Evolutionary conservation across 108 stramenopile species (phyloP), one percentile per base, ranked within the genome.

Genomic region (Fragilaria crotonensis): DNA sequence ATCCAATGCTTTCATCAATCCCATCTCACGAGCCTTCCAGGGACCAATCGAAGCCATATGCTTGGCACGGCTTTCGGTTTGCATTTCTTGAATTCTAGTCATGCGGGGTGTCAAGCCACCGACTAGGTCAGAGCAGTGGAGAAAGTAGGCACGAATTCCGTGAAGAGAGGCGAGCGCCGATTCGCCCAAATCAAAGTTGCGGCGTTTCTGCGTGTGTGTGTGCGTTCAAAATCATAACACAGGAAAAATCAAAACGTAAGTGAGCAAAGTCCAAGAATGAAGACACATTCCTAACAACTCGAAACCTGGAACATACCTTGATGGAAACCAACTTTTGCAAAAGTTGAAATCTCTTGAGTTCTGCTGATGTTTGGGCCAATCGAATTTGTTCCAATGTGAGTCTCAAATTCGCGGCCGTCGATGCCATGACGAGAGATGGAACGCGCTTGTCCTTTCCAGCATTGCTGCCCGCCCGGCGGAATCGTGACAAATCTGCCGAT

Each of bases 181-280:
- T 61, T 93, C 91, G n/a, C 87, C 84, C 45, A 93, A 60, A 73
- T 87, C 91, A 72, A 93, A 89, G 59, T 87, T 89, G n/a, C 86
- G 68, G 3, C 91, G 73, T 41, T 84, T 84, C 72, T 74, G 3
- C 17, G 21, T 25, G 7, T 17, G 29, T 29, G 33, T 18, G n/a
- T n/a, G n/a, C n/a, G n/a, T n/a, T n/a, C n/a, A n/a, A n/a, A n/a
- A n/a, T n/a, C n/a, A n/a, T n/a, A 45, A 45, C 3, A 7, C 4
- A 59, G 45, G 33, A 7, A 1, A 50, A 32, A 23, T 1, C 4
- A 44, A 20, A 57, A 65, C 7, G 21, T 57, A 21, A 19, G n/a
- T 14, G 26, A 30, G 5, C 19, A 25, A 33, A n/a, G n/a, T n/a
- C 27, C 53, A 51, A 50, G 25, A 5, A 31, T 31, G 28, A 55